Percentiles rank a stretch among this genome's conserved stretches.
Conservation (phyloP, 495 filamentous ascomycete species). For the Hypomontagnella monticulosa region DNA sequence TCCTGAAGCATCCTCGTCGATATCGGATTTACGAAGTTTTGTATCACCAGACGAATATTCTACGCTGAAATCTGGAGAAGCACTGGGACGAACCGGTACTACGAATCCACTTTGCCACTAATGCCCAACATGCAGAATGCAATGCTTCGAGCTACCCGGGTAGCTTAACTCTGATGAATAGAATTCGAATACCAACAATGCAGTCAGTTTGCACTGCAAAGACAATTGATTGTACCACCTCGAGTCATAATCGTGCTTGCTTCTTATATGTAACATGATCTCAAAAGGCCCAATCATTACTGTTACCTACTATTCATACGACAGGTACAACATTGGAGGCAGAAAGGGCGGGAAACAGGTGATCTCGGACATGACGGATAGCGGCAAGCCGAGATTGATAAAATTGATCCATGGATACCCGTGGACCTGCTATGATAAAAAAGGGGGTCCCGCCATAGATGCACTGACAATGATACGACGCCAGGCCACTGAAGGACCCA, state of each 20-base stretch:
- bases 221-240: conserved; percentile 1
- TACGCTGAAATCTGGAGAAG: neutral
- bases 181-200: neutral
- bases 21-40: conserved; percentile 21
- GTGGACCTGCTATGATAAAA: conserved; percentile 5
- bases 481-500: conserved; percentile 21
- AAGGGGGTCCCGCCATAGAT: conserved; percentile 34
- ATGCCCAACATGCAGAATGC: conserved; percentile 19
- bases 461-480: conserved; percentile 38
- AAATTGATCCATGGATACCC: conserved; percentile 26
- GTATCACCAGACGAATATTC: conserved; percentile 1
- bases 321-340: conserved; percentile 19
- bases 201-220: neutral
- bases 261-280: neutral
- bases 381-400: conserved; percentile 36
- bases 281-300: conserved; percentile 1
- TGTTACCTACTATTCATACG: conserved; percentile 14
- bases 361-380: conserved; percentile 39
- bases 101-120: conserved; percentile 17
- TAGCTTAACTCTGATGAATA: neutral
- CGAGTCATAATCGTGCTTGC: neutral
- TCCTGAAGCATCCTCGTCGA: neutral
- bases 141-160: conserved; percentile 9
- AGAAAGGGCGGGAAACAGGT: conserved; percentile 31
- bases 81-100: neutral